A percentile compares a stretch with the other conserved stretches of the same genome.
Conservation (phyloP, 306 rosid genomes). For the Pterocarpus macrocarpus region DNA sequence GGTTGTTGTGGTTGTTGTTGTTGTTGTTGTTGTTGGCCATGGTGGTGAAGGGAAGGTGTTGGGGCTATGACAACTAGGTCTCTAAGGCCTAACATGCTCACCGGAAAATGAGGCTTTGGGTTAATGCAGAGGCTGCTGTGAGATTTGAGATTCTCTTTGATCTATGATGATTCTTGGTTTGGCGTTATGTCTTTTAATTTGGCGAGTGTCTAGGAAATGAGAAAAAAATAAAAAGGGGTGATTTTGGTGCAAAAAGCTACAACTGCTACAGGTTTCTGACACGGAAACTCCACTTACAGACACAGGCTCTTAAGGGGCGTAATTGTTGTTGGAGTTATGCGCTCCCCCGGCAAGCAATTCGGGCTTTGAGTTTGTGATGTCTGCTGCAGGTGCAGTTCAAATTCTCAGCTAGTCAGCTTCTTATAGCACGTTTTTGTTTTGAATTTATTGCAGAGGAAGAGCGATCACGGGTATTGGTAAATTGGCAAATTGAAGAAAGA, state of each 20-base stretch:
- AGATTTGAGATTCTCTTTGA: too few relatives aligned
- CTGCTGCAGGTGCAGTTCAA: slow-evolving; percentile 9
- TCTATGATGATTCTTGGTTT: too few relatives aligned
- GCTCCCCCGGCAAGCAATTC: background rate
- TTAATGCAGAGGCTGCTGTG: too few relatives aligned
- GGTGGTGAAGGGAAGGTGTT: slow-evolving; percentile 53
- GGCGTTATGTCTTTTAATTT: too few relatives aligned
- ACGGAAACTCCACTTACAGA: slow-evolving; percentile 39
- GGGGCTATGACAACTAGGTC: slow-evolving; percentile 81
- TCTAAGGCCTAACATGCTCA: slow-evolving; percentile 81
- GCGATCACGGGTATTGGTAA: too few relatives aligned
- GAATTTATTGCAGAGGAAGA: too few relatives aligned
- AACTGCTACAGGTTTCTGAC: slow-evolving; percentile 44
- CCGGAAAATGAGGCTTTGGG: background rate
- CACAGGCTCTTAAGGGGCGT: background rate
- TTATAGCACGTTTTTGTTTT: background rate
- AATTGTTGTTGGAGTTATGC: slow-evolving; percentile 20
- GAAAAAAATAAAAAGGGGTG: too few relatives aligned
- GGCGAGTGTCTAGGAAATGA: too few relatives aligned
- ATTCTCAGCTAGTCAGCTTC: background rate
- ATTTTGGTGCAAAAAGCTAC: too few relatives aligned
- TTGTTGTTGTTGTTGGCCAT: slow-evolving; percentile 35
- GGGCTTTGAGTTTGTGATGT: background rate
- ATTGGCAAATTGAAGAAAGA: too few relatives aligned
- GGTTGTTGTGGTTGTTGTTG: slow-evolving; percentile 59